Base-by-base conservation (phyloP, 1,284 basidiomycete species). In the Hypsizygus ulmarius region DNA sequence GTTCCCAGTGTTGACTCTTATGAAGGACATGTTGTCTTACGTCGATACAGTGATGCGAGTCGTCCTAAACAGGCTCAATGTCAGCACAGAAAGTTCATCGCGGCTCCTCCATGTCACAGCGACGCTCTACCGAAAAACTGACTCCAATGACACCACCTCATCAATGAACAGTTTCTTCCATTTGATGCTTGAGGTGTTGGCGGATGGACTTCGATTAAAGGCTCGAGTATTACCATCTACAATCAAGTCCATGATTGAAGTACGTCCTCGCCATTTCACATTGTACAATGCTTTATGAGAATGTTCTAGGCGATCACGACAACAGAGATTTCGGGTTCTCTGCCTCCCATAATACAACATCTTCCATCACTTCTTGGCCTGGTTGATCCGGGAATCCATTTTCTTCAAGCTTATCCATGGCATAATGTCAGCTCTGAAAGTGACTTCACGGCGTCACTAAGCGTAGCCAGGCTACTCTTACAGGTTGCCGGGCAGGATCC, bases 41-140 rank as follows among this genome's bases (percentile, higher is more conserved):
- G 58, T 75, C n/a, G 84, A 86, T 52, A 78, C 74, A 3, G 66
- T 81, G 9, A 62, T 88, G 14, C 71, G 84, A 37, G 70, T 75
- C 2, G 63, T 73, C 6, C 58, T 86, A 37, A 70, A 69, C 19
- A 74, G 82, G 47, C 74, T 79, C 40, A 63, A 71, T 46, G 70
- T 87, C 12, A 67, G 68, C 8, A 62, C 66, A 9, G 58, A 64
- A 16, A 71, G 71, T 45, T 60, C 88, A n/a, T 67, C 66, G 4
- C 70, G 70, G 3, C 62, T 86, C 2, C 64, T 87, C 8, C 68
- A 77, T 39, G 75, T 77, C 15, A 76, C 77, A 2, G 65, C 70
- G 4, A 67, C 69, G 7, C 54, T 77, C 10, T 75, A 73, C 47
- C 68, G 69, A 18, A 71, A 65, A 49, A 52, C 62, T 11, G 68